Percentiles rank a stretch among this genome's conserved stretches.
Evolutionary conservation across 768 basidiomycete genomes (phyloP).

Genomic region (Xerocomellus dryophilus): DNA sequence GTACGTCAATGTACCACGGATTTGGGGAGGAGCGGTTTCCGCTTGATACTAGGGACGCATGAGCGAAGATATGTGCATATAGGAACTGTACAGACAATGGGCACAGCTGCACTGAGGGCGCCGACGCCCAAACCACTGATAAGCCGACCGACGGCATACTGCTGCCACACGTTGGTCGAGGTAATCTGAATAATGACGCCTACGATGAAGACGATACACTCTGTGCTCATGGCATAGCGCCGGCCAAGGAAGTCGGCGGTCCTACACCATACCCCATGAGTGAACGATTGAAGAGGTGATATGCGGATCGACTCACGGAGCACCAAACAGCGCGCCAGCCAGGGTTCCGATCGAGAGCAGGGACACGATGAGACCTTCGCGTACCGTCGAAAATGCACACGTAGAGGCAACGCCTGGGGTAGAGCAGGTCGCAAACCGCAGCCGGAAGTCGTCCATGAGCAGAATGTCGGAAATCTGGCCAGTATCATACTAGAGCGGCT

Average conservation of each 20-base stretch:
- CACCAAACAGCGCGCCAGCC: constrained; percentile 58
- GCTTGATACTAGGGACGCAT: constrained; percentile 52
- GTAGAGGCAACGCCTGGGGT: constrained; percentile 37
- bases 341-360: constrained; percentile 70
- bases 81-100: constrained; percentile 42
- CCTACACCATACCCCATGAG: constrained; percentile 27
- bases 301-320: constrained; percentile 43
- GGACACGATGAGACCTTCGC: constrained; percentile 66
- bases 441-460: constrained; percentile 65
- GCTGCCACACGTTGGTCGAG: constrained; percentile 54
- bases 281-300: background rate
- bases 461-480: constrained; percentile 58
- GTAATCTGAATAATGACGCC: constrained; percentile 62
- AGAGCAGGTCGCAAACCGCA: constrained; percentile 56
- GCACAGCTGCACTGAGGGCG: constrained; percentile 63
- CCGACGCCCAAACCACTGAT: constrained; percentile 69
- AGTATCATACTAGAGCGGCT: constrained; percentile 52
- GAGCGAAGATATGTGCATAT: background rate
- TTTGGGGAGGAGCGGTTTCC: constrained; percentile 68
- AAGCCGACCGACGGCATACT: constrained; percentile 64
- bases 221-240: constrained; percentile 27
- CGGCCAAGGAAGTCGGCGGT: constrained; percentile 65
- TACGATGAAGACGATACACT: constrained; percentile 24
- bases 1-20: constrained; percentile 62
- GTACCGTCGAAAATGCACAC: constrained; percentile 54